These are phyloP conservation scores for Cutaneotrichosporon cutaneum DNA, from an alignment of 1,284 basidiomycete genomes.

Conservation along the genomic window DNA sequence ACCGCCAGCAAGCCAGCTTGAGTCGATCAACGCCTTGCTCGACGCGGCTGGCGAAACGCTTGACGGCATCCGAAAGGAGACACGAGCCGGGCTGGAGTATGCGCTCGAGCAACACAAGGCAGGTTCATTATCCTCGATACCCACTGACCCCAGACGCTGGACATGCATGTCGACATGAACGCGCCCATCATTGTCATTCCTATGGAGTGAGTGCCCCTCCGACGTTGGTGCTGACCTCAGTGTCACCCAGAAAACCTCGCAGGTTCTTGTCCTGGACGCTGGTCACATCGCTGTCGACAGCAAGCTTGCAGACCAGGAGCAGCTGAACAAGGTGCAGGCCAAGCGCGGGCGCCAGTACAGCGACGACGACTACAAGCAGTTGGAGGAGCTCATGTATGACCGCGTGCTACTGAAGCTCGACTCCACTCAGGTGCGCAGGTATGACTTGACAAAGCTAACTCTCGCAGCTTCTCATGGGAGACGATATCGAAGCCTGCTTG, in stretches of 20 bases:
- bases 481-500: slow-evolving; percentile 77
- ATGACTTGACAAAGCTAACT: neutral
- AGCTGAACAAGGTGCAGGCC: slow-evolving; percentile 73
- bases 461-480: slow-evolving; percentile 81
- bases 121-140: neutral
- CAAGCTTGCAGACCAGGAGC: slow-evolving; percentile 80
- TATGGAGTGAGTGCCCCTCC: slow-evolving; percentile 62
- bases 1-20: slow-evolving; percentile 90
- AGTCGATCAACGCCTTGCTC: slow-evolving; percentile 86
- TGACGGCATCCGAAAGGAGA: slow-evolving; percentile 92
- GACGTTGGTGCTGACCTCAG: slow-evolving; percentile 24
- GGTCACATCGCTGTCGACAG: slow-evolving; percentile 95
- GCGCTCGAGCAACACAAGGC: slow-evolving; percentile 62
- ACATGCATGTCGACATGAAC: slow-evolving; percentile 93
- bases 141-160: slow-evolving; percentile 62
- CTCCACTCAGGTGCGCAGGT: slow-evolving; percentile 77
- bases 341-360: slow-evolving; percentile 85
- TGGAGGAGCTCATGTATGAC: slow-evolving; percentile 97
- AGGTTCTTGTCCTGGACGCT: slow-evolving; percentile 90
- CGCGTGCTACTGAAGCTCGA: slow-evolving; percentile 80
- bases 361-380: slow-evolving; percentile 80
- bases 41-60: slow-evolving; percentile 91
- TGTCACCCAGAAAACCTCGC: slow-evolving; percentile 73
- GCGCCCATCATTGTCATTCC: slow-evolving; percentile 97
- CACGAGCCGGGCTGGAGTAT: slow-evolving; percentile 89